Percentiles rank a stretch among this genome's conserved stretches.
These are phyloP conservation scores for Neotropicomus parvogracilis DNA, from an alignment of 1,284 basidiomycete genomes.

Conservation along the genomic window DNA sequence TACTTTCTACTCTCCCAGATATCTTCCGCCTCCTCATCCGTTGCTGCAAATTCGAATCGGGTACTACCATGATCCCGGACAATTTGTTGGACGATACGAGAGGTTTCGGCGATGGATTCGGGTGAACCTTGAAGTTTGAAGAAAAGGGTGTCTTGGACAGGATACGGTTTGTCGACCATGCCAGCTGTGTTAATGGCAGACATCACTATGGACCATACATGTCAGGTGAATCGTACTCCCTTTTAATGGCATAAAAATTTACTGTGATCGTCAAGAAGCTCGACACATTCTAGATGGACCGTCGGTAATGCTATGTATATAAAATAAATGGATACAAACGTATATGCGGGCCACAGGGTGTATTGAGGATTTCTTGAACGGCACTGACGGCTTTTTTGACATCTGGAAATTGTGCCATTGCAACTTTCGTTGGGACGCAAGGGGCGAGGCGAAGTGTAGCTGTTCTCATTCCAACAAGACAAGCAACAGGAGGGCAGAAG, in stretches of 20 bases:
- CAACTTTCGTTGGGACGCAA: conserved; percentile 68
- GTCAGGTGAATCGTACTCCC: background rate
- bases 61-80: conserved; percentile 65
- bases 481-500: background rate
- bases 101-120: conserved; percentile 58
- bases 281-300: conserved; percentile 66
- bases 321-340: conserved; percentile 37
- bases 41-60: conserved; percentile 73
- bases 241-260: conserved; percentile 17
- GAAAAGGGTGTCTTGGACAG: conserved; percentile 78
- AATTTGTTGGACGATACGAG: conserved; percentile 57
- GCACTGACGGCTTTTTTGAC: conserved; percentile 67
- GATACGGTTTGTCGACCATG: conserved; percentile 56
- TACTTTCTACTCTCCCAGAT: conserved; percentile 90
- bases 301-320: conserved; percentile 12
- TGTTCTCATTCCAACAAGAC: conserved; percentile 20
- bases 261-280: conserved; percentile 75
- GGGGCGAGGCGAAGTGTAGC: conserved; percentile 81
- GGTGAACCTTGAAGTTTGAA: conserved; percentile 85
- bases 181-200: conserved; percentile 69
- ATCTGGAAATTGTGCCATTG: conserved; percentile 66
- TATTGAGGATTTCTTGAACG: conserved; percentile 75
- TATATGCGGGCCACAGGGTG: conserved; percentile 55
- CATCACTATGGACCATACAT: conserved; percentile 54
- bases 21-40: conserved; percentile 72